Evolutionary conservation across 192 early-diverging fungal species (phyloP).

Genomic region (Gorgonomyces haynaldii): DNA sequence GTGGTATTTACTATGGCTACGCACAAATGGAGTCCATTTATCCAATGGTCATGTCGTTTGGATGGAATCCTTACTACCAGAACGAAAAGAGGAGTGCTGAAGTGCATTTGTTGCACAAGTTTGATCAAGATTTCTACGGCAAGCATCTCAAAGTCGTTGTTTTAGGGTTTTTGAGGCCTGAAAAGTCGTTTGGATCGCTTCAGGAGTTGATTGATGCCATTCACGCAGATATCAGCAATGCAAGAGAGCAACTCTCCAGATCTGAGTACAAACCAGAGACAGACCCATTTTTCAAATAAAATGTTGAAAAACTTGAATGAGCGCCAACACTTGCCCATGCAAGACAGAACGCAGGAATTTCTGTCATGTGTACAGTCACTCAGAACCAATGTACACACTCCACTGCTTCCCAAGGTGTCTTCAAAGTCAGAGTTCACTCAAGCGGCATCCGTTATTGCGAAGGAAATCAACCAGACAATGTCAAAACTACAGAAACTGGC

Average conservation of each 20-base stretch:
- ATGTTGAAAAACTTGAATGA: no score
- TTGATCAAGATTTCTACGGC: conserved; percentile 84
- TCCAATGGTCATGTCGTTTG: conserved; percentile 83
- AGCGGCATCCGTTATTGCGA: conserved; percentile 71
- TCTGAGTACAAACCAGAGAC: no score
- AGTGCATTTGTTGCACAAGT: conserved; percentile 90
- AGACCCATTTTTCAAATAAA: no score
- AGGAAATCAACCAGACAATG: conserved; percentile 77
- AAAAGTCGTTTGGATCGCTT: no score
- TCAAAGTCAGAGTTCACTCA: conserved; percentile 69
- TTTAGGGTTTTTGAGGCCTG: conserved; percentile 76
- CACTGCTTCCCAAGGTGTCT: conserved; percentile 2
- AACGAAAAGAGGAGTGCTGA: conserved; percentile 95
- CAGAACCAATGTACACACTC: conserved; percentile 24
- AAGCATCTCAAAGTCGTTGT: conserved; percentile 71
- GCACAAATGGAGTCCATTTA: conserved; percentile 64
- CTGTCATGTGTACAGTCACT: conserved; percentile 61
- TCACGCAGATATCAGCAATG: no score
- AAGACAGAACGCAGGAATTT: conserved; percentile 81
- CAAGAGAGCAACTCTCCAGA: no score
- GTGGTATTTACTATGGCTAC: conserved; percentile 96
- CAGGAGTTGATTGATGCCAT: no score
- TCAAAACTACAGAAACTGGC: conserved; percentile 77
- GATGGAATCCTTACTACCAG: conserved; percentile 98
- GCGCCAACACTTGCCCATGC: conserved; percentile 18